Evolutionary conservation across 2,329 filamentous ascomycete species (phyloP), one percentile per base, ranked within the genome.

Genomic region (Rhynchosporium graminicola): DNA sequence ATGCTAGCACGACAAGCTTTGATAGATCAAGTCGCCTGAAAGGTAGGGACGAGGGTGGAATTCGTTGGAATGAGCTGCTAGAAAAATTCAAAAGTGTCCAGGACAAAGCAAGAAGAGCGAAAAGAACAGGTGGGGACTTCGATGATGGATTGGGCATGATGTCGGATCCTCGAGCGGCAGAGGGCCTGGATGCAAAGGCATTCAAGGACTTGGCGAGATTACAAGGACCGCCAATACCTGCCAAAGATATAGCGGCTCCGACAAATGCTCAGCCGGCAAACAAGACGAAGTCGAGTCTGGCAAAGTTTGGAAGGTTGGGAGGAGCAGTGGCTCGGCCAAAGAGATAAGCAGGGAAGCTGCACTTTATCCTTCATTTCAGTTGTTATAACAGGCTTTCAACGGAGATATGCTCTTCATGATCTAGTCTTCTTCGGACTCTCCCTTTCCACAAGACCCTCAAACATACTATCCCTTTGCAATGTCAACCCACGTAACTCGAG

Each of bases 31-130:
- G 90, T 69, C 83, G 92, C 64, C 82, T 97, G 54, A 82, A 97
- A 85, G 75, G 86, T 84, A 55, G 93, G 60, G 91, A 96, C 67
- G 93, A 97, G 60, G 86, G 85, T 59, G 87, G 86, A 40, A 96
- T 99, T 69, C 88, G 90, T 60, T 99, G 95, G 95, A 86, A 84
- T 2, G 95, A 99, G 70, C 82, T 99, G 42, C 83, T 99, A 4
- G 95, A 99, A 67, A 97, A 97, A 73, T 99, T 99, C 77, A 90
- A 91, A 68, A 86, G 83, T 58, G 94, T 96, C 1, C 95, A 99
- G 73, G 95, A 99, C 69, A 87, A 86, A 64, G 90, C 93, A 5
- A 84, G 92, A 60, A 83, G 92, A 59, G 81, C 85, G 12, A 88
- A 92, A 72, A 80, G 87, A 63, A 76, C 78, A 75, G 79, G 65